Evolutionary conservation across 306 rosid species (phyloP).

Genomic region (Astragalus membranaceus): DNA sequence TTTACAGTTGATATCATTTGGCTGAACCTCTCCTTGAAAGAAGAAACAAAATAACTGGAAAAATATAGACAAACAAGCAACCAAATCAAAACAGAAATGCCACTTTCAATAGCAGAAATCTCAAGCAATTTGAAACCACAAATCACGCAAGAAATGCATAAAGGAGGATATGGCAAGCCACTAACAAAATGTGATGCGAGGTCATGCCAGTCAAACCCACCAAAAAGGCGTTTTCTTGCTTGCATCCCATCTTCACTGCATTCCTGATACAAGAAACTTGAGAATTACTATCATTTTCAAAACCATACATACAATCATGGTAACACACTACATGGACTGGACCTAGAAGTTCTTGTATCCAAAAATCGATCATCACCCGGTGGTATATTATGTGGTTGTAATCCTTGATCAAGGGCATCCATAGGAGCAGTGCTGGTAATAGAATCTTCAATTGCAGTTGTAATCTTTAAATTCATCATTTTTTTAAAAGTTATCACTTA

Average conservation of each 20-base stretch:
- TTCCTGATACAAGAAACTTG: constrained; percentile 30
- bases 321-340: constrained; percentile 14
- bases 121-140: constrained; percentile 25
- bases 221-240: constrained; percentile 14
- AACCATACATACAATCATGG: neutral
- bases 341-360: constrained; percentile 46
- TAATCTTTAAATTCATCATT: neutral
- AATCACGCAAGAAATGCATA: constrained; percentile 36
- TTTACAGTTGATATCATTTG: constrained; percentile 27
- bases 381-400: constrained; percentile 25
- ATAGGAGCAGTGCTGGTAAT: constrained; percentile 18
- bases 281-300: neutral
- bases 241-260: constrained; percentile 24
- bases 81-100: neutral
- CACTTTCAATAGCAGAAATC: constrained; percentile 12
- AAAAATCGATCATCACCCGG: constrained; percentile 35
- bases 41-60: constrained; percentile 7
- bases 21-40: constrained; percentile 45
- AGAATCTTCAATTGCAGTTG: constrained; percentile 59
- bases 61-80: neutral
- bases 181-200: constrained; percentile 22
- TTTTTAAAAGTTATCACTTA: neutral
- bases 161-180: constrained; percentile 25
- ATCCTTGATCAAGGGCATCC: constrained; percentile 29
- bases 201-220: constrained; percentile 20